Evolutionary conservation across 805 yeast genomes (phyloP).

Genomic region (Candida mattraensis): DNA sequence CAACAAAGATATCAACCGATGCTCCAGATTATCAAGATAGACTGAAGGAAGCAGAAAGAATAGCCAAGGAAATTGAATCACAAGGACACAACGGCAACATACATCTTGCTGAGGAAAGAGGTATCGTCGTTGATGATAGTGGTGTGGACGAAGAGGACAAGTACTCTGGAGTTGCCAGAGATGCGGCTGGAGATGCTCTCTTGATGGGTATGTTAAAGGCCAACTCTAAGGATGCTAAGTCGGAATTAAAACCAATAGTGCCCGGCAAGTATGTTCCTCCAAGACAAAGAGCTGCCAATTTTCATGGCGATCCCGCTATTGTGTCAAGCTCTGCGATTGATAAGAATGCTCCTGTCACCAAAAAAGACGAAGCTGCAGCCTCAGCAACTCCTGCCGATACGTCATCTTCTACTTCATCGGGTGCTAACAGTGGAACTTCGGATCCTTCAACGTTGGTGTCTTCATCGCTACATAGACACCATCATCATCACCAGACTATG

Average conservation of each 20-base stretch:
- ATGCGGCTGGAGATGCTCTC: slow-evolving; percentile 31
- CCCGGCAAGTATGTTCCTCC: slow-evolving; percentile 56
- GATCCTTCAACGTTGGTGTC: slow-evolving; percentile 8
- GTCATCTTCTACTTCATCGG: slow-evolving; percentile 23
- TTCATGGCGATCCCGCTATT: slow-evolving; percentile 66
- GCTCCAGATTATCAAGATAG: slow-evolving; percentile 74
- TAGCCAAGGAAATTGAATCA: slow-evolving; percentile 82
- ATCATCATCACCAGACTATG: slow-evolving; percentile 8
- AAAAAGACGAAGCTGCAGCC: slow-evolving; percentile 2
- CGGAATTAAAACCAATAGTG: slow-evolving; percentile 25
- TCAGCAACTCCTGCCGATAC: slow-evolving; percentile 5
- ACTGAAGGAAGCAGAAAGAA: slow-evolving; percentile 65
- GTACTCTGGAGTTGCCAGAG: slow-evolving; percentile 86
- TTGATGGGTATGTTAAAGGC: slow-evolving; percentile 30
- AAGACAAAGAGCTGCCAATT: slow-evolving; percentile 50
- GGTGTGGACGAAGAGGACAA: slow-evolving; percentile 95
- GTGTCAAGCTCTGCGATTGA: slow-evolving; percentile 49
- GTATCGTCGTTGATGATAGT: slow-evolving; percentile 69
- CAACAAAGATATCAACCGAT: slow-evolving; percentile 67
- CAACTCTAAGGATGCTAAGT: slow-evolving; percentile 17
- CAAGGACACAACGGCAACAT: slow-evolving; percentile 63
- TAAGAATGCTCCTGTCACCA: slow-evolving; percentile 4
- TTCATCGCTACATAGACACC: slow-evolving; percentile 7
- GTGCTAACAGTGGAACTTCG: not conserved
- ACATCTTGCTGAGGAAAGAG: slow-evolving; percentile 93